Evolutionary conservation across 2,329 filamentous ascomycete species (phyloP).

Genomic region (Pestalotiopsis sp.): DNA sequence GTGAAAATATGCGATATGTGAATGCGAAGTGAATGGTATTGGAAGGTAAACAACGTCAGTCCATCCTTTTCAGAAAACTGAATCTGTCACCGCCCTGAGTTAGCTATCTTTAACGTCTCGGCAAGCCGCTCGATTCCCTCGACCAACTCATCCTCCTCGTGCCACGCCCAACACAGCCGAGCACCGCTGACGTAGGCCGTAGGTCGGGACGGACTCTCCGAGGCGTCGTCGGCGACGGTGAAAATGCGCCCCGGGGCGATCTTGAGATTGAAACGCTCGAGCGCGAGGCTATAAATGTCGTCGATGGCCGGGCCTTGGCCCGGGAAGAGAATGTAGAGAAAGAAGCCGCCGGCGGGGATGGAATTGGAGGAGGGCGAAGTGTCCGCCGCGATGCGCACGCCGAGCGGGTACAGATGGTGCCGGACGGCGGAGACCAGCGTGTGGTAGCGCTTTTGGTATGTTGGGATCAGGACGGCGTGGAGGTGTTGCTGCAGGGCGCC

Average conservation of each 20-base stretch:
- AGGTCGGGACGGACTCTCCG: background rate
- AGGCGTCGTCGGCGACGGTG: background rate
- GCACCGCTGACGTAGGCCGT: background rate
- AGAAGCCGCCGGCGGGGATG: conserved; percentile 1
- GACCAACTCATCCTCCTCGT: conserved; percentile 7
- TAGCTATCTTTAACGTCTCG: conserved; percentile 8
- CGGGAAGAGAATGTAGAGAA: conserved; percentile 6
- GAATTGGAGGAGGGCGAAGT: background rate
- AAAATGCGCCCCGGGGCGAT: conserved; percentile 1
- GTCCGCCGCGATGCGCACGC: conserved; percentile 17
- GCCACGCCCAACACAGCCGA: conserved; percentile 11
- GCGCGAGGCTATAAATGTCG: background rate
- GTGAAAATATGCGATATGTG: background rate
- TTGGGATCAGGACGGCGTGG: conserved; percentile 49
- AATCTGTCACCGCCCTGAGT: background rate
- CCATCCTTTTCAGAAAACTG: background rate
- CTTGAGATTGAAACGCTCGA: conserved; percentile 5
- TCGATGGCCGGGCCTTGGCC: conserved; percentile 10
- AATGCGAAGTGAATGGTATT: background rate
- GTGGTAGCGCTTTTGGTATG: conserved; percentile 42
- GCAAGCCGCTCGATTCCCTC: conserved; percentile 51
- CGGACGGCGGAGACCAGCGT: conserved; percentile 21
- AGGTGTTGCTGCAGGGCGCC: conserved; percentile 56
- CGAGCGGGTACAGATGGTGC: conserved; percentile 21
- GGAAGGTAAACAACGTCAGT: background rate